These are phyloP conservation scores for Xylariaceae sp. DNA, from an alignment of 2,329 filamentous ascomycete species.

Conservation along the genomic window DNA sequence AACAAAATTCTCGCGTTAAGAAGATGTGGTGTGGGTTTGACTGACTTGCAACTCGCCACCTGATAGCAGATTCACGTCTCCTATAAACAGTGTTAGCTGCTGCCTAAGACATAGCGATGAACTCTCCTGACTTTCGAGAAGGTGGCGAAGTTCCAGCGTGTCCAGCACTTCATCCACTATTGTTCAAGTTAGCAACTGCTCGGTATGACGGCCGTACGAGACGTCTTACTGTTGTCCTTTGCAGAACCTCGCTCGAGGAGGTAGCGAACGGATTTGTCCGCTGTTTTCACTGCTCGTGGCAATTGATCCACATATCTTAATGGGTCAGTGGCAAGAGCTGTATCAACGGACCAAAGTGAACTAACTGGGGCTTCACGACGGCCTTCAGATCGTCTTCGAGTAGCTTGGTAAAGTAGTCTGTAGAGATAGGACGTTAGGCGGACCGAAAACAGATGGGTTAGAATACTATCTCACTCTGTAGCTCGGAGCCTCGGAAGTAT, in stretches of 20 bases:
- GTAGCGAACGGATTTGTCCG: constrained; percentile 71
- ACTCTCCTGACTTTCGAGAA: constrained; percentile 65
- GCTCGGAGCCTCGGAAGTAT: constrained; percentile 93
- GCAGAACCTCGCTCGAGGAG: constrained; percentile 72
- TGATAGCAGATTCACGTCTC: constrained; percentile 78
- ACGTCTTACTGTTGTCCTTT: constrained; percentile 55
- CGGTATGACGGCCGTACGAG: background rate
- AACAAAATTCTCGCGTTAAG: background rate
- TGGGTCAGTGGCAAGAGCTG: constrained; percentile 1
- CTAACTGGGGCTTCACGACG: constrained; percentile 84
- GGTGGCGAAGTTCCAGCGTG: constrained; percentile 78
- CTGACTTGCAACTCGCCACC: constrained; percentile 76
- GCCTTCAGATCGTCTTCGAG: constrained; percentile 96
- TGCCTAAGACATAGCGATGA: background rate
- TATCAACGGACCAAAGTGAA: background rate
- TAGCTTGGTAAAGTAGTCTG: constrained; percentile 98
- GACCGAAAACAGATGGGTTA: constrained; percentile 2
- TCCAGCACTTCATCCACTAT: constrained; percentile 70
- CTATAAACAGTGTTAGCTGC: constrained; percentile 6
- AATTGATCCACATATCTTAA: constrained; percentile 86
- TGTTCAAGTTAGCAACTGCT: constrained; percentile 1
- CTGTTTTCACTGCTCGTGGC: constrained; percentile 79
- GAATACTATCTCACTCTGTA: constrained; percentile 59
- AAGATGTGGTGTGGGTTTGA: background rate
- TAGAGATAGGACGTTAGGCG: constrained; percentile 13